These are phyloP conservation scores for Paraleonurus japonicus DNA, from an alignment of 257 asterid species.

Conservation along the genomic window DNA sequence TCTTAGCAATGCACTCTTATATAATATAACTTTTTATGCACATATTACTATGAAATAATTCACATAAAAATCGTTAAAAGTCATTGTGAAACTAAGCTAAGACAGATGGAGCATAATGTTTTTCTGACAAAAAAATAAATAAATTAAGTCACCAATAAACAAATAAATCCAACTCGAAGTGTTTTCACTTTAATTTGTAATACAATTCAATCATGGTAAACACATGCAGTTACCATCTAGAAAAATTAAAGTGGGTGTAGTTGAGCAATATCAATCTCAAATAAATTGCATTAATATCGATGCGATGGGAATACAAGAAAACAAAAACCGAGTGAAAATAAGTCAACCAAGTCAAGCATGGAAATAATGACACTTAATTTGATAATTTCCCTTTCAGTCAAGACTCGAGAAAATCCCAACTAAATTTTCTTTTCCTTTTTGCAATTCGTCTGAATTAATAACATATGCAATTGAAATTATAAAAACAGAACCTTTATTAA, in stretches of 20 bases:
- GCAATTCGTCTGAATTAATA: background rate
- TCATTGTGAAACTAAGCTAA: too few species aligned
- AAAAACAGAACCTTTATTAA: too few species aligned
- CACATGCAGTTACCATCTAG: background rate
- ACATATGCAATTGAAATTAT: background rate
- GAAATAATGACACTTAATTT: background rate
- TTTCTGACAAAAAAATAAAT: too few species aligned
- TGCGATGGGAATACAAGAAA: background rate
- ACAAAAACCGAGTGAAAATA: background rate
- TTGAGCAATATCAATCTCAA: background rate
- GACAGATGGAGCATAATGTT: too few species aligned
- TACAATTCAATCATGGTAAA: background rate
- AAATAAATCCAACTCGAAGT: too few species aligned
- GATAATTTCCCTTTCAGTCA: background rate
- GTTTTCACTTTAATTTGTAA: too few species aligned
- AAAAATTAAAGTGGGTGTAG: background rate
- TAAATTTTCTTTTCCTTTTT: background rate
- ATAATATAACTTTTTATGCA: too few species aligned
- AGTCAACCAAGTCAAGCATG: background rate
- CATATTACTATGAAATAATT: too few species aligned
- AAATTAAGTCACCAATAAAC: too few species aligned
- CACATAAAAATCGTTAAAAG: too few species aligned
- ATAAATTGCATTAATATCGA: background rate
- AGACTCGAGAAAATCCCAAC: background rate
- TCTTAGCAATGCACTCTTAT: too few species aligned